A percentile compares a stretch with the other conserved stretches of the same genome.
Conservation (phyloP, 2,329 filamentous ascomycete genomes). For the Aspergillus novoparasiticus region DNA sequence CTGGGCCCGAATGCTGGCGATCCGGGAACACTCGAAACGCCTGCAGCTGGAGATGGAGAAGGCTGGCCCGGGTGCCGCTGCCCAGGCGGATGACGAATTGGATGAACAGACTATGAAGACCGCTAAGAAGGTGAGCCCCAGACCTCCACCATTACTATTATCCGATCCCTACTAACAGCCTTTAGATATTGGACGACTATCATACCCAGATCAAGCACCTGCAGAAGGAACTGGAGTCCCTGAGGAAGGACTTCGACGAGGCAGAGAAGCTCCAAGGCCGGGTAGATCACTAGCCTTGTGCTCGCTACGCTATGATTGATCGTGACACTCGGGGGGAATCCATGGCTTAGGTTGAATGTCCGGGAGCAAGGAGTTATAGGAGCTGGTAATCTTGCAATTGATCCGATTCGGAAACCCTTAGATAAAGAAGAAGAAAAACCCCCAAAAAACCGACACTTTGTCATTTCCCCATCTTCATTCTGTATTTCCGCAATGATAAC, state of each 20-base stretch:
- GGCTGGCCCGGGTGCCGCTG: conserved; percentile 45
- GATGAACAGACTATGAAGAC: conserved; percentile 62
- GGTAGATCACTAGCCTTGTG: conserved; percentile 18
- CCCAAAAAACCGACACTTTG: conserved; percentile 9
- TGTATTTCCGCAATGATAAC: conserved; percentile 12
- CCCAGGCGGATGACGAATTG: conserved; percentile 50
- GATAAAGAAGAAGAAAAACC: not conserved
- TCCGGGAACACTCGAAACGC: conserved; percentile 61
- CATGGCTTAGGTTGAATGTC: conserved; percentile 10
- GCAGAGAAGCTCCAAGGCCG: conserved; percentile 48
- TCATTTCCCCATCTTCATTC: conserved; percentile 25
- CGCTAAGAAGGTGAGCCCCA: conserved; percentile 58
- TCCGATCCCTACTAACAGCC: conserved; percentile 30
- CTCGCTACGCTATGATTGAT: conserved; percentile 3
- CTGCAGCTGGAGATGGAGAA: conserved; percentile 63
- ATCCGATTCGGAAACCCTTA: conserved; percentile 4
- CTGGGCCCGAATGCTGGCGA: conserved; percentile 67
- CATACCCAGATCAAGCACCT: conserved; percentile 58
- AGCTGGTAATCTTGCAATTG: conserved; percentile 14
- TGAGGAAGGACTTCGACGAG: conserved; percentile 62
- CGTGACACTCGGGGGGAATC: conserved; percentile 6
- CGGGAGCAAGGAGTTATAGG: conserved; percentile 16
- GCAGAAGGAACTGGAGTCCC: conserved; percentile 61
- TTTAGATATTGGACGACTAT: conserved; percentile 54
- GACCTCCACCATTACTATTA: too few relatives aligned